Percentiles rank a stretch among this genome's conserved stretches.
These are phyloP conservation scores for Ophiocordyceps camponoti-saundersi DNA, from an alignment of 2,329 filamentous ascomycete genomes.

Conservation along the genomic window DNA sequence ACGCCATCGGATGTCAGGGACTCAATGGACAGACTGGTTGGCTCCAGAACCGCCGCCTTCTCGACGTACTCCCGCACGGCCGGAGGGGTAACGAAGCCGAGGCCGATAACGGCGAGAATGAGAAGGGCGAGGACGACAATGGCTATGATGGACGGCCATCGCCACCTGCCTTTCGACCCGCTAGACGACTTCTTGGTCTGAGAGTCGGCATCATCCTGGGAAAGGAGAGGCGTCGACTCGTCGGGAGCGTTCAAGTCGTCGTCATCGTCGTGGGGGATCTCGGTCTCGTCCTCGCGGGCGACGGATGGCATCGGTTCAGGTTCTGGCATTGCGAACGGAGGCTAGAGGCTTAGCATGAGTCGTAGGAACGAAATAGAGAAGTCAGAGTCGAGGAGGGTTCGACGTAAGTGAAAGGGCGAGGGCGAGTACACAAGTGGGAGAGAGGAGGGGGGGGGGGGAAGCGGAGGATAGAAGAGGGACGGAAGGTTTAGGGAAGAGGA, in stretches of 20 bases:
- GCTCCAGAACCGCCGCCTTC: slow-evolving; percentile 64
- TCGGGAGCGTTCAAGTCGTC: background rate
- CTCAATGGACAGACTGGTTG: slow-evolving; percentile 70
- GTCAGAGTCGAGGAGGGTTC: too few relatives aligned
- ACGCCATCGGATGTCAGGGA: slow-evolving; percentile 69
- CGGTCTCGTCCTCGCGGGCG: background rate
- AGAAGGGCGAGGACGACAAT: slow-evolving; percentile 46
- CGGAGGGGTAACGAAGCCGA: slow-evolving; percentile 68
- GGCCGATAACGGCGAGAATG: slow-evolving; percentile 51
- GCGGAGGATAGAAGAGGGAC: too few relatives aligned
- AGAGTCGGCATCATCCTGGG: slow-evolving; percentile 6
- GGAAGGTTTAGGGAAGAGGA: too few relatives aligned
- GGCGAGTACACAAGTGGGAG: too few relatives aligned
- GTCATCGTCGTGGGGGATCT: background rate
- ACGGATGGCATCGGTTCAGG: background rate
- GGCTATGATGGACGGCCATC: slow-evolving; percentile 69
- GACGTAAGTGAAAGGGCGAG: too few relatives aligned
- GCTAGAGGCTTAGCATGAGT: background rate
- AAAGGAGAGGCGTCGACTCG: background rate
- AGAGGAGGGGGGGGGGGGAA: too few relatives aligned
- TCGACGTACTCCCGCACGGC: slow-evolving; percentile 75
- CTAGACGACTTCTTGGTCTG: slow-evolving; percentile 9
- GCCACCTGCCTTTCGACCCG: slow-evolving; percentile 5
- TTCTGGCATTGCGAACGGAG: background rate
- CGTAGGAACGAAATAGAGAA: too few relatives aligned